Conservation (phyloP, 768 basidiomycete species). For the Galerina marginata region DNA sequence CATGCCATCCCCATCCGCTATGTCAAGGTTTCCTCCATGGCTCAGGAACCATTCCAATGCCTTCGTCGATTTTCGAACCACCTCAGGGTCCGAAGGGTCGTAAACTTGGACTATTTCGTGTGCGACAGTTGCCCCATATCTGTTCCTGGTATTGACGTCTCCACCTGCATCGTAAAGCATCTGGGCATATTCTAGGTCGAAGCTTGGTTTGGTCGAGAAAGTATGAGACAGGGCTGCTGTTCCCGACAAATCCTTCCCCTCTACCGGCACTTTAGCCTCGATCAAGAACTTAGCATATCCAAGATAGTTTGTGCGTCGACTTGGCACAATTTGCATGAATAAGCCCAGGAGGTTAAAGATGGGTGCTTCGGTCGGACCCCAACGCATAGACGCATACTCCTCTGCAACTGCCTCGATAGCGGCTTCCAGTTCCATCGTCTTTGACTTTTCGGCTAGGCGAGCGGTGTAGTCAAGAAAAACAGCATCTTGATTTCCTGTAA, state of each 20-base stretch:
- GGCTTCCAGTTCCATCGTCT: constrained; percentile 4
- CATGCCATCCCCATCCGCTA: constrained; percentile 44
- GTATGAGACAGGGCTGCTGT: constrained; percentile 45
- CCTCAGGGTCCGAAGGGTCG: constrained; percentile 19
- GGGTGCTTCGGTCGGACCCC: constrained; percentile 46
- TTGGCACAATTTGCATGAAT: constrained; percentile 31
- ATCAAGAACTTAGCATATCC: constrained; percentile 40
- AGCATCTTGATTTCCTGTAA: constrained; percentile 27
- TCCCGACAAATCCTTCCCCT: constrained; percentile 45
- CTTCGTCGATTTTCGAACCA: constrained; percentile 28
- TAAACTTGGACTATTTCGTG: constrained; percentile 44
- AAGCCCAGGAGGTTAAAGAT: constrained; percentile 45
- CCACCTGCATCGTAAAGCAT: constrained; percentile 47
- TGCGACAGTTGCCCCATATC: constrained; percentile 44
- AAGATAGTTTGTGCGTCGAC: constrained; percentile 26
- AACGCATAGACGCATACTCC: constrained; percentile 38
- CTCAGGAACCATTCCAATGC: constrained; percentile 44
- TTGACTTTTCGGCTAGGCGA: constrained; percentile 22
- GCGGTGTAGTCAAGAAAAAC: constrained; percentile 31
- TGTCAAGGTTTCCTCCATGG: constrained; percentile 48
- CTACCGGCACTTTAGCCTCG: constrained; percentile 39
- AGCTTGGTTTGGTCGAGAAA: constrained; percentile 45
- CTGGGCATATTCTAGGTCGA: constrained; percentile 47
- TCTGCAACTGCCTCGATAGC: constrained; percentile 27
- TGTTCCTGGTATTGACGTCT: constrained; percentile 45